Base-by-base conservation (phyloP, 2,329 filamentous ascomycete genomes). In the Diplodia scrobiculata region DNA sequence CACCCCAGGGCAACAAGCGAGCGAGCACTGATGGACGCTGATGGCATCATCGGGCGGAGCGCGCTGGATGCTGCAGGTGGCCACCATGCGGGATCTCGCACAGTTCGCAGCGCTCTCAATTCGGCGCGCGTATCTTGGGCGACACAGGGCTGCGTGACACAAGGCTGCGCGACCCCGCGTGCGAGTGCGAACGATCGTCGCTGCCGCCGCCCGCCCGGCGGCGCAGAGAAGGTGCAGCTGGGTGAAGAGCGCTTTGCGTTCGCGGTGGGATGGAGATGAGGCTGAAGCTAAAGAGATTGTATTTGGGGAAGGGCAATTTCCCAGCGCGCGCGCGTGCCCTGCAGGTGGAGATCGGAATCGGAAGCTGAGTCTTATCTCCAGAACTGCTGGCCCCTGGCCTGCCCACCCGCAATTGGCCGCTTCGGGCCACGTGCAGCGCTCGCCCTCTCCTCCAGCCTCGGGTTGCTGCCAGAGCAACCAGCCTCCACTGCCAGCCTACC, bases 251-350 rank as follows among this genome's bases (percentile, higher is more conserved):
- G 36, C 34, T 9, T 32, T 25, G 34, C 54, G 36, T 14, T 38
- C 3, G 14, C 7, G 19, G 38, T 60, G 55, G 55, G 38, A 60
- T 60, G 55, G 38, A 60, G 55, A 60, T 32, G 55, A 60, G 55
- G 55, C 55, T 60, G 55, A 60, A 48, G 55, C 21, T 48, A 34
- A 60, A 60, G 55, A 60, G 38, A 60, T 60, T 60, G 55, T 47
- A 32, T 47, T 60, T 60, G 55, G 55, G 55, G 55, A 60, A 60
- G 38, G n/a, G 17, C 11, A 29, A 60, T 60, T 60, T 60, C 55
- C 55, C 55, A 41, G 29, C 34, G 54, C 17, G 41, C 14, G 41
- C 41, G 41, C 41, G 41, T 45, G 41, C 41, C 41, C 41, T 45
- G 41, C 27, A 32, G 34, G 21, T 58, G 38, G 38, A 47, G 55